phyloP scores from a whole-genome alignment of 1,284 basidiomycete species.

The Coniferiporia sulphurascens region DNA sequence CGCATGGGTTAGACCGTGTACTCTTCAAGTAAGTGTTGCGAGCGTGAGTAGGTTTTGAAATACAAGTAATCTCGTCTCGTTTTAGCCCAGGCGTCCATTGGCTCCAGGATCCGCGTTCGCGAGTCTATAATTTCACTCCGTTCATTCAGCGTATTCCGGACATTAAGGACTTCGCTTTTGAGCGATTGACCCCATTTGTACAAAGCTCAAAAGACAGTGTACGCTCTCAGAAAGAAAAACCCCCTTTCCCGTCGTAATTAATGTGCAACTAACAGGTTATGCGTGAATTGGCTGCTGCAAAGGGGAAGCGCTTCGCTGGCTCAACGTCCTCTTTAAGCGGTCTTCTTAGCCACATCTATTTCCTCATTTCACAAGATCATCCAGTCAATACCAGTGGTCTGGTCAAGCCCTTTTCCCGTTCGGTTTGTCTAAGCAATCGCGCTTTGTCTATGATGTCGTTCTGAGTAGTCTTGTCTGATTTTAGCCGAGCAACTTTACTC shows the following conservation, averaged over 20 bases:
- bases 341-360: slow-evolving; percentile 86
- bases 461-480: slow-evolving; percentile 3
- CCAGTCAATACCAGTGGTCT: slow-evolving; percentile 54
- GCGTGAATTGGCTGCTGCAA: not conserved
- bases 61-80: not conserved
- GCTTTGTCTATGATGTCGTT: not conserved
- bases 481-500: slow-evolving; percentile 66
- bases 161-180: slow-evolving; percentile 89
- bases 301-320: slow-evolving; percentile 64
- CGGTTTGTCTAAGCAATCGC: slow-evolving; percentile 37
- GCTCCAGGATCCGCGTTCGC: slow-evolving; percentile 82
- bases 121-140: slow-evolving; percentile 83
- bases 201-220: slow-evolving; percentile 80
- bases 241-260: not conserved
- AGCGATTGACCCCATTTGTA: slow-evolving; percentile 73
- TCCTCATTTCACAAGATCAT: slow-evolving; percentile 67
- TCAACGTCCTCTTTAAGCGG: slow-evolving; percentile 91
- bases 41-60: not conserved
- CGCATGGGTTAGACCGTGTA: slow-evolving; percentile 78
- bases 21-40: slow-evolving; percentile 70
- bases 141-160: slow-evolving; percentile 70
- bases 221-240: slow-evolving; percentile 18
- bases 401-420: slow-evolving; percentile 53
- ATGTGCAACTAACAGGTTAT: not conserved
- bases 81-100: slow-evolving; percentile 87